A percentile compares a stretch with the other conserved stretches of the same genome.
These are phyloP conservation scores for Intubia oerlemansii DNA, from an alignment of 2,329 filamentous ascomycete species.

Conservation along the genomic window DNA sequence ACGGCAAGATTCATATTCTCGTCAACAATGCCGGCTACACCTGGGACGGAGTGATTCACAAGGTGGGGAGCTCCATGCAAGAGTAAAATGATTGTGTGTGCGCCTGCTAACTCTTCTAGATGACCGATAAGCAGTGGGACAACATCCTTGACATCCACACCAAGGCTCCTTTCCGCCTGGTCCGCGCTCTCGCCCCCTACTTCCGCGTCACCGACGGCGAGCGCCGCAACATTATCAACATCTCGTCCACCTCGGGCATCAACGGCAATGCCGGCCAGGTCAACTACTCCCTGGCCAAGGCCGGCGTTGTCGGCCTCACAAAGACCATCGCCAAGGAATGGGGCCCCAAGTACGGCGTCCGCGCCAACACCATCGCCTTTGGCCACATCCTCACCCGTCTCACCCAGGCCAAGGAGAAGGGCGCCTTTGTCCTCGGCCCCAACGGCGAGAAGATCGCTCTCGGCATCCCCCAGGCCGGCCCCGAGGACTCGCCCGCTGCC, in stretches of 20 bases:
- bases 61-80: no score
- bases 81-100: no score
- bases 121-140: conserved; percentile 80
- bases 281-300: conserved; percentile 75
- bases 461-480: conserved; percentile 51
- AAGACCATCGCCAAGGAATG: conserved; percentile 88
- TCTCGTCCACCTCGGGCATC: conserved; percentile 60
- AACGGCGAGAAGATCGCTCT: conserved; percentile 55
- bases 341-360: conserved; percentile 65
- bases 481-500: conserved; percentile 17
- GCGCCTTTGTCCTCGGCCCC: conserved; percentile 56
- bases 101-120: no score
- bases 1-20: conserved; percentile 75
- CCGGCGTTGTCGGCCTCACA: conserved; percentile 60
- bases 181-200: conserved; percentile 62
- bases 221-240: conserved; percentile 61
- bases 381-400: conserved; percentile 62
- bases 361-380: conserved; percentile 68
- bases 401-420: conserved; percentile 68
- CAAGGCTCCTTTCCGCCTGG: conserved; percentile 68
- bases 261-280: conserved; percentile 82
- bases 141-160: conserved; percentile 68
- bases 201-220: conserved; percentile 75
- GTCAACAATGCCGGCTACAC: conserved; percentile 88
- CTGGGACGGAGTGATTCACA: conserved; percentile 85